These are phyloP conservation scores for Ustilago curta DNA, from an alignment of 1,284 basidiomycete species.

Conservation along the genomic window DNA sequence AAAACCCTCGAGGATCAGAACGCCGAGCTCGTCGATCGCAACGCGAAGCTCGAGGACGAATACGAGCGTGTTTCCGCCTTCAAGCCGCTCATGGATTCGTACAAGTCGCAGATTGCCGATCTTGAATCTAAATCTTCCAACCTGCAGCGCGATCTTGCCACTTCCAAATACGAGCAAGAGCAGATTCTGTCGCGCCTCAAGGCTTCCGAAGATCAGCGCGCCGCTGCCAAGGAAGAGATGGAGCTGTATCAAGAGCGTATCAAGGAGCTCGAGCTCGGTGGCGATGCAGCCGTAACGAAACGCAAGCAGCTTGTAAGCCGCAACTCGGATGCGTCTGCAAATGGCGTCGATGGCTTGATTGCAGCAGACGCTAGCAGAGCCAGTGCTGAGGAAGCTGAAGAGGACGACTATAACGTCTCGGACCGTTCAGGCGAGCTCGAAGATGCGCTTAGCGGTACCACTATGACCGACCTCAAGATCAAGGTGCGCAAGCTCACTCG, in stretches of 20 bases:
- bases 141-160: constrained; percentile 75
- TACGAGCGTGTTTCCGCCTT: constrained; percentile 85
- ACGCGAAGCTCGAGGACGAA: constrained; percentile 89
- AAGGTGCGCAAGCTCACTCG: constrained; percentile 84
- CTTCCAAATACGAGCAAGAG: constrained; percentile 57
- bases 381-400: constrained; percentile 22
- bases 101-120: constrained; percentile 86
- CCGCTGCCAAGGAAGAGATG: constrained; percentile 84
- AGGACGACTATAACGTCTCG: constrained; percentile 30
- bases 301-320: constrained; percentile 62
- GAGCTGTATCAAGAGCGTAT: constrained; percentile 92
- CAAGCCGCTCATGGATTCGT: constrained; percentile 90
- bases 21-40: constrained; percentile 87
- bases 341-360: constrained; percentile 54
- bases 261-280: constrained; percentile 81
- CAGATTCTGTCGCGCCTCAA: constrained; percentile 52
- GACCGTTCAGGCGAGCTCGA: constrained; percentile 87
- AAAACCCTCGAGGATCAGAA: constrained; percentile 92
- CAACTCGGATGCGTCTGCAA: constrained; percentile 45
- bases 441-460: constrained; percentile 83
- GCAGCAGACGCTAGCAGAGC: constrained; percentile 44
- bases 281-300: constrained; percentile 70
- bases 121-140: constrained; percentile 79
- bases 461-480: constrained; percentile 85
- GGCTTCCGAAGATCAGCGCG: constrained; percentile 76